Base-by-base conservation (phyloP, 768 basidiomycete genomes). In the Sarcodon sp. region DNA sequence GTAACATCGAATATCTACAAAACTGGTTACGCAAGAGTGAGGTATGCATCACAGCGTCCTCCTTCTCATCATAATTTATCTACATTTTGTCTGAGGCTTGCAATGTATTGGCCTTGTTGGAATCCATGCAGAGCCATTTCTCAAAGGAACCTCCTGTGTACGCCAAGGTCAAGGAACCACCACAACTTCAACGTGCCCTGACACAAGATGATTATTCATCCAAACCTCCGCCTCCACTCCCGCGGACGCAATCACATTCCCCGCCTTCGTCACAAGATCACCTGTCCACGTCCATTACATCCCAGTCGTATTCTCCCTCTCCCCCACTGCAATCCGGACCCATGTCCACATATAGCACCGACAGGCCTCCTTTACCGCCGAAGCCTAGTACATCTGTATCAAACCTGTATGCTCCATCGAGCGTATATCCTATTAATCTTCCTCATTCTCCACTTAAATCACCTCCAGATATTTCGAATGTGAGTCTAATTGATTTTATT, bases 131-230 rank as follows among this genome's bases (percentile, higher is more conserved):
- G 54, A 72, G 78, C 36, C 72, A 83, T 48, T 98, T 98, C 66
- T 93, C 89, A 16, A 71, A 71, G 32, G 75, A 80, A 43, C 93
- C 94, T 38, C 93, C 93, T 6, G 79, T 98, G 12, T 96, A 92
- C 61, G 80, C 93, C 33, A 90, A 84, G 64, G 83, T 88, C 12
- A 74, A 69, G 56, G 52, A 58, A 21, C 51, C 53, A 33, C 57
- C 57, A 47, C 43, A 52, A 33, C 49, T 43, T 13, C 48, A 38
- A 18, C 21, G 43, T 55, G 11, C 34, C 50, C 9, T 50, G 50
- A 48, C 56, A 9, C 46, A 48, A 36, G 43, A 53, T 31, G 53
- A 58, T 50, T 59, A 59, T 47, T 31, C 59, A n/a, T 57, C 50
- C 13, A 55, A 56, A 18, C 58, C 57, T n/a, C 60, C 58, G 13